Evolutionary conservation across 1,139 yeast genomes (phyloP), one percentile per base, ranked within the genome.

Genomic region (Yamadazyma triangularis): DNA sequence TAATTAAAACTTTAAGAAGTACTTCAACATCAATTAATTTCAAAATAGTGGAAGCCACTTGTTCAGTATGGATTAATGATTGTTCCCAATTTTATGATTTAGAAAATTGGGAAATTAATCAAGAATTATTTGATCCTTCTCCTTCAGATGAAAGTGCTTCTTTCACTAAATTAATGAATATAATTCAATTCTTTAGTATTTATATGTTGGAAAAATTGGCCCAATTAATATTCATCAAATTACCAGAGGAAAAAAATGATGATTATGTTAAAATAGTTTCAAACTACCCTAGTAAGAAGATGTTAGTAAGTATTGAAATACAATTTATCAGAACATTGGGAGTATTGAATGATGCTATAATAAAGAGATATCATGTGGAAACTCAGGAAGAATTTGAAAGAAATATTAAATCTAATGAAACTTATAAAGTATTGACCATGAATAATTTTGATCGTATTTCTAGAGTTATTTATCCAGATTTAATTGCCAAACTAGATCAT

Each of bases 41-140:
- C 39, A 59, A 58, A 32, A 55, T 66, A 3, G 43, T 67, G 32
- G 73, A 68, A 42, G 73, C 71, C 1, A 43, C 61, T 2, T 67
- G 73, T 43, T 55, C 73, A 4, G 66, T 64, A 1, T 68, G 73
- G 73, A 65, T 67, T 2, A 68, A 68, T 41, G 74, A 68, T 41
- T 67, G 73, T 41, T 51, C 69, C 2, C 74, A 68, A 40, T 62
- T 68, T 28, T 66, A 61, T 44, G 72, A 65, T 32, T 48, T 68
- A 21, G 73, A 68, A 35, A 56, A 51, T 29, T 67, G 73, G 73
- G 66, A 59, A 30, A 49, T 58, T 12, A 54, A 53, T 20, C 42
- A 43, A 10, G 40, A 41, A 20, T n/a, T 33, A 4, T 25, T 36
- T 18, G 39, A 29, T 2, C 35, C 27, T 10, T 35, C 38, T 10